phyloP scores from a whole-genome alignment of 1,284 basidiomycete genomes.

The Porogramme epimiltina region DNA sequence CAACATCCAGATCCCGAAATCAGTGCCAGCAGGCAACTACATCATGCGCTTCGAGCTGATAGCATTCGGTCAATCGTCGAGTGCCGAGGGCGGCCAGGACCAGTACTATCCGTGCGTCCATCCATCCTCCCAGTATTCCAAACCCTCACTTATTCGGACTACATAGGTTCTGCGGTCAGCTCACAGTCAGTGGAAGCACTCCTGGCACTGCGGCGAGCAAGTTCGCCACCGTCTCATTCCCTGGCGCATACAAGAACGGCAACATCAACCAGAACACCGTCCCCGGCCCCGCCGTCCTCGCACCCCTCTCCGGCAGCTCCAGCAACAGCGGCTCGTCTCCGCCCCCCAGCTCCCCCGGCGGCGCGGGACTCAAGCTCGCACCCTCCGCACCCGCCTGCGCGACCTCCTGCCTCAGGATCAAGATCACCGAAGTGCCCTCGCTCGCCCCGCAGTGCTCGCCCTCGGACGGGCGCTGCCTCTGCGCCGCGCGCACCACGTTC shows the following conservation, averaged over 20 bases:
- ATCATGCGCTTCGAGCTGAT: constrained; percentile 3
- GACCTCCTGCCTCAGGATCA: background rate
- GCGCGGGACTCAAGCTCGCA: background rate
- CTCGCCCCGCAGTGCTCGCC: background rate
- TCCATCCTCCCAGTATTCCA: no score
- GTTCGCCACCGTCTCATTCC: constrained; percentile 1
- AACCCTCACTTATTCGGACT: no score
- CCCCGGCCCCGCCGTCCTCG: background rate
- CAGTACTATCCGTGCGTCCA: constrained; percentile 1
- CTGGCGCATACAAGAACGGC: background rate
- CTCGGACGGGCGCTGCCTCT: background rate
- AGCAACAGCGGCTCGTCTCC: background rate
- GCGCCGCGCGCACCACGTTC: background rate
- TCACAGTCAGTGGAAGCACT: background rate
- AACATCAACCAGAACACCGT: constrained; percentile 1
- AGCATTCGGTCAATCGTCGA: background rate
- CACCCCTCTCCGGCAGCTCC: background rate
- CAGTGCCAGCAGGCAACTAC: constrained; percentile 1
- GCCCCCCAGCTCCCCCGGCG: background rate
- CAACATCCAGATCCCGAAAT: background rate
- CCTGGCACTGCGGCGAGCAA: background rate
- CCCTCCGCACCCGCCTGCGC: background rate
- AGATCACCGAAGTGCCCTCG: background rate
- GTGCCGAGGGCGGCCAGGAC: constrained; percentile 1
- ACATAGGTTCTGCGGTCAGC: constrained; percentile 3